A percentile compares a stretch with the other conserved stretches of the same genome.
These are phyloP conservation scores for Leccinum fibrillosum DNA, from an alignment of 768 basidiomycete species.

Conservation along the genomic window DNA sequence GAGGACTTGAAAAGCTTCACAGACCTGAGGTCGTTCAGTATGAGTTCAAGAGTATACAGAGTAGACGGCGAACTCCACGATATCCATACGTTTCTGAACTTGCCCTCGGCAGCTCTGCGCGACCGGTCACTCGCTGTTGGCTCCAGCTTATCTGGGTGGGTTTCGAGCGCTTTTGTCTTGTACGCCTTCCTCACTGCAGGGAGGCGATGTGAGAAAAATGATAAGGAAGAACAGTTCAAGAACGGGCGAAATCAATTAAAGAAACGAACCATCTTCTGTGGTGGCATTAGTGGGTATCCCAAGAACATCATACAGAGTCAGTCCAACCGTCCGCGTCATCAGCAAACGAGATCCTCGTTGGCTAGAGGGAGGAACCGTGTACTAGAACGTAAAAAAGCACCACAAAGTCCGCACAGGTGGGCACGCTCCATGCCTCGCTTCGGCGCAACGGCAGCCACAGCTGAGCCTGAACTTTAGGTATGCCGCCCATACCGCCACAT, in stretches of 20 bases:
- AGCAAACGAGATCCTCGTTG: constrained; percentile 2
- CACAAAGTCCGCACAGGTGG: background rate
- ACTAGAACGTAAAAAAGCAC: background rate
- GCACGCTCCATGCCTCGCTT: background rate
- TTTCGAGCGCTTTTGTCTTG: constrained; percentile 63
- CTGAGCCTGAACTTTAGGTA: background rate
- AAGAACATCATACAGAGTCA: constrained; percentile 43
- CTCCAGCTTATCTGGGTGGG: constrained; percentile 71
- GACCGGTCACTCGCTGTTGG: constrained; percentile 48
- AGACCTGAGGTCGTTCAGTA: constrained; percentile 43
- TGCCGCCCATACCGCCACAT: background rate
- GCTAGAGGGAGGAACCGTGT: background rate
- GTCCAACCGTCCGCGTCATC: constrained; percentile 27
- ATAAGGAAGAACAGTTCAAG: background rate
- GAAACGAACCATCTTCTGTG: constrained; percentile 48
- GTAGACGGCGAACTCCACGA: constrained; percentile 23
- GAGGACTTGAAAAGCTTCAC: constrained; percentile 59
- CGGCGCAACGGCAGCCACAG: background rate
- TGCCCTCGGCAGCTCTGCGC: constrained; percentile 51
- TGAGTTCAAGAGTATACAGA: constrained; percentile 6
- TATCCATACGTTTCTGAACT: constrained; percentile 55
- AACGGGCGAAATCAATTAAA: background rate
- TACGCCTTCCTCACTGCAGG: constrained; percentile 58
- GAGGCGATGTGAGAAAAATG: background rate
- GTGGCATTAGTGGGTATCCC: constrained; percentile 43